Evolutionary conservation across 352 stramenopile genomes (phyloP), one percentile per base, ranked within the genome.

Genomic region (Blastocystis sp.): DNA sequence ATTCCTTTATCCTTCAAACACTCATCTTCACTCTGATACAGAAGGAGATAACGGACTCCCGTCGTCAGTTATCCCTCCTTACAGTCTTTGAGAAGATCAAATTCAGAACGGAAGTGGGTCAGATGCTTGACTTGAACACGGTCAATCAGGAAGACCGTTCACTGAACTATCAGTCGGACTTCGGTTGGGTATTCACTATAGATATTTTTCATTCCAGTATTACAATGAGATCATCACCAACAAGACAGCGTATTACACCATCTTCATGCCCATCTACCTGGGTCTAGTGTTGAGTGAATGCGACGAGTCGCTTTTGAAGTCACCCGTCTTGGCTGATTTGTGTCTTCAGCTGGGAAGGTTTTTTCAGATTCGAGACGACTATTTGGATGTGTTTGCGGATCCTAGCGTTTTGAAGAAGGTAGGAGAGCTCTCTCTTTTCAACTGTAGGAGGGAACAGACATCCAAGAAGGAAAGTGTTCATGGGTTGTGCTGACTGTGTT

Each of bases 61-160:
- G 0, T 24, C 34, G 38, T 32, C 51, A 32, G 7, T 56, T 27
- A 24, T 14, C 34, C 11, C 9, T 76, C 4, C 16, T 49, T 14
- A 34, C 8, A 16, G 42, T 56, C 18, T 76, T 76, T 56, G 64
- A 76, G 29, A 21, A 76, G 6, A 76, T 76, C 44, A 76, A 76
- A 34, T 54, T 76, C 18, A 4, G 27, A 27, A 76, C 64, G 8
- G 64, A 76, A 56, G 14, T 76, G 24, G 64, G 64, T 0, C 64
- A 76, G 64, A 76, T 76, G 64, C 64, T 76, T 34, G 64, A 76
- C 24, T n/a, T 76, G 32, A 76, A 54, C 27, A 76, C 64, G 4
- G 38, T 76, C 44, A 36, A 51, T 27, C 34, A 29, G 0, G n/a
- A 51, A 18, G 51, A n/a, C 18, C 64, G 27, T 27, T 40, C 18